A percentile compares a stretch with the other conserved stretches of the same genome.
Conservation (phyloP, 2,329 filamentous ascomycete genomes). For the Thyridium curvatum region DNA sequence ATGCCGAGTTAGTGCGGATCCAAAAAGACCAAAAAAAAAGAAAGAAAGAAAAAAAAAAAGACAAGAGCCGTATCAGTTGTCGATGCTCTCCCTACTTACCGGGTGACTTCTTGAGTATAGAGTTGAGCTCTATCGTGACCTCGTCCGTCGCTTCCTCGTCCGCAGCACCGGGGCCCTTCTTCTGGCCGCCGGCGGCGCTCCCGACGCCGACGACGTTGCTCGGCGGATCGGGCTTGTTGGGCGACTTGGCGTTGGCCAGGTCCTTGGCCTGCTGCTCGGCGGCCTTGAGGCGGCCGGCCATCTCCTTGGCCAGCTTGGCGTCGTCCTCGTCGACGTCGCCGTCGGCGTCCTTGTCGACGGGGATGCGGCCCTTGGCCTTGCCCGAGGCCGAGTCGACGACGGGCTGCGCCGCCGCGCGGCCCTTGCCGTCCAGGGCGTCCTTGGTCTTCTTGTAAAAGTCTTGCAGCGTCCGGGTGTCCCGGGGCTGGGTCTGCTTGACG, state of each 20-base stretch:
- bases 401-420: slow-evolving; percentile 18
- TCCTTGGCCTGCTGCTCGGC: slow-evolving; percentile 66
- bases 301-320: slow-evolving; percentile 42
- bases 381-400: slow-evolving; percentile 29
- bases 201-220: slow-evolving; percentile 53
- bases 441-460: slow-evolving; percentile 58
- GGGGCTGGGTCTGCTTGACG: slow-evolving; percentile 42
- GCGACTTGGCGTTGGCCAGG: slow-evolving; percentile 59
- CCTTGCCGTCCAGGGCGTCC: slow-evolving; percentile 38
- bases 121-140: slow-evolving; percentile 65
- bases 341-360: slow-evolving; percentile 46
- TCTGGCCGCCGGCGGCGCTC: slow-evolving; percentile 48
- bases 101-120: slow-evolving; percentile 77
- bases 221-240: slow-evolving; percentile 52
- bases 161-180: slow-evolving; percentile 38
- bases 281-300: slow-evolving; percentile 57
- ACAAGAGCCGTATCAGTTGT: not conserved
- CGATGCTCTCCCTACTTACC: slow-evolving; percentile 44
- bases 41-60: not conserved
- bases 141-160: slow-evolving; percentile 39
- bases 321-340: slow-evolving; percentile 52
- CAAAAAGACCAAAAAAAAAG: not conserved
- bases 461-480: slow-evolving; percentile 33
- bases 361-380: slow-evolving; percentile 24
- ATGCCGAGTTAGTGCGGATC: not conserved